Base-by-base conservation (phyloP, 1,284 basidiomycete species). In the Cutaneotrichosporon sp. region DNA sequence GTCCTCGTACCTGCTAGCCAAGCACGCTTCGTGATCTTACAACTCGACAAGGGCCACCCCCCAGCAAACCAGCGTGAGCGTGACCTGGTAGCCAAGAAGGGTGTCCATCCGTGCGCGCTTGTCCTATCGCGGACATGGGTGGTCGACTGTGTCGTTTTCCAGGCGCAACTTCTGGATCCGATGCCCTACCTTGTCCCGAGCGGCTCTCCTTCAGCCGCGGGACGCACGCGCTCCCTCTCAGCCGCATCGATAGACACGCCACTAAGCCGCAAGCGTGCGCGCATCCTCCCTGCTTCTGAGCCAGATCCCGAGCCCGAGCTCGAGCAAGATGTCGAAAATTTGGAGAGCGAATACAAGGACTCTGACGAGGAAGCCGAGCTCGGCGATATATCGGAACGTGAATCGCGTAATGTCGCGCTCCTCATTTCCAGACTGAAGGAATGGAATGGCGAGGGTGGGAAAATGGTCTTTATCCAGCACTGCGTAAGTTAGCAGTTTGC, bases 151-250 rank as follows among this genome's bases (percentile, higher is more conserved):
- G 42, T 47, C 8, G 26, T 36, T 4, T 8, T 49, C 10, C 26
- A n/a, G n/a, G n/a, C 46, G 46, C 8, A 13, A 21, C 46, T 58
- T 4, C 30, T 58, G 8, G 57, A 58, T 13, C 57, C 57, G 1
- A 31, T 26, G 8, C n/a, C 31, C 9, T 58, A 32, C 32, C 26
- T 58, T 5, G 57, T 58, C 4, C 40, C 21, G 7, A 9, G 46
- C 73, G 69, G 59, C 65, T 64, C 47, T 74, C 73, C 42, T 70
- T 66, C 18, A 69, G 70, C 5, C 60, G 64, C 11, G 64, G 62
- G 14, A 60, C 57, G 56, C 64, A 65, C 34, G 31, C 13, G 31
- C 16, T 31, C 18, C 11, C n/a, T 5, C 18, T 18, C 30, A 13
- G 14, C 7, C 31, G 18, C 32, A 21, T 56, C 32, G 10, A 13